phyloP scores from a whole-genome alignment of 768 basidiomycete genomes.

The Coprinellus micaceus region DNA sequence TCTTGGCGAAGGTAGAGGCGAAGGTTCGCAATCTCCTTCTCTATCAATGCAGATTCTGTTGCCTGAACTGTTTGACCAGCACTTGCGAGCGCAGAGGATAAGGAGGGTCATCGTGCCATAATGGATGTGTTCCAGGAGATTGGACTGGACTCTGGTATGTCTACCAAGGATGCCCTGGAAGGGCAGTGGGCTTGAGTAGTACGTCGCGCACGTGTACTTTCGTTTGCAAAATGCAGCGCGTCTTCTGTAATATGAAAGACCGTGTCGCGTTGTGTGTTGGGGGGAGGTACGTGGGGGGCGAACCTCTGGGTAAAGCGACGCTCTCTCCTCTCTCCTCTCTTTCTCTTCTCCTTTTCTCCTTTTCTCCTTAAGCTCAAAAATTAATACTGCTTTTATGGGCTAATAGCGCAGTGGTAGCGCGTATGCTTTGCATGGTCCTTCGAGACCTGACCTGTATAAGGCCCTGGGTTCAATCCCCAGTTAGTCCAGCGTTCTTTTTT shows the following conservation, averaged over 20 bases:
- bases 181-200: conserved; percentile 41
- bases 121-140: conserved; percentile 45
- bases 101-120: conserved; percentile 36
- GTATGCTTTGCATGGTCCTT: background rate
- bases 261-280: no score
- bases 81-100: conserved; percentile 33
- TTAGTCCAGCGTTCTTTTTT: no score
- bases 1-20: conserved; percentile 49
- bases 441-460: background rate
- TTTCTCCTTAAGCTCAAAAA: no score
- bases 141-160: conserved; percentile 35
- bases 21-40: conserved; percentile 33
- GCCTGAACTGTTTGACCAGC: conserved; percentile 25
- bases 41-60: background rate
- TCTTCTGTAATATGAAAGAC: no score
- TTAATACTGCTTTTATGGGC: background rate
- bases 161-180: conserved; percentile 44
- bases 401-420: conserved; percentile 1
- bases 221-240: no score
- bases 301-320: no score
- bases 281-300: no score
- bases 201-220: no score
- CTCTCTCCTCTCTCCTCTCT: no score
- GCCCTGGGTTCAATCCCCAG: background rate
- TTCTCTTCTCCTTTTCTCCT: no score